Base-by-base conservation (phyloP, 2,329 filamentous ascomycete species). In the Clarireedia monteithiana region DNA sequence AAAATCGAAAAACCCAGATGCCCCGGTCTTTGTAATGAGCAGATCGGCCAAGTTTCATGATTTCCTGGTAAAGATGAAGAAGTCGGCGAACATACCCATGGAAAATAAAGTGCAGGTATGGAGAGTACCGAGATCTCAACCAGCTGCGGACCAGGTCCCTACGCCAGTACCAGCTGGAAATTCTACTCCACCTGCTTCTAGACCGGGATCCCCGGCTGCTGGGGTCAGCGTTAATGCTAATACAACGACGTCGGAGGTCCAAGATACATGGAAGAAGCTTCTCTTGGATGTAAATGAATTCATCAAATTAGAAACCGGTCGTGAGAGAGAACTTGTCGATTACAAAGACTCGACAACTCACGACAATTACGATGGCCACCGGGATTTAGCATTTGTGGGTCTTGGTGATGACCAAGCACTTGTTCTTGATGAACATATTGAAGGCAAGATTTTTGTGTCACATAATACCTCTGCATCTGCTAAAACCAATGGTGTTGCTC, bases 371-470 rank as follows among this genome's bases (percentile, higher is more conserved):
- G 96, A 95, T 62, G 90, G 91, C 14, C 79, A 74, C 23, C 77
- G 82, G 58, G 83, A 81, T 1, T 72, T 96, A 48, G 79, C 81
- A 44, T 74, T 83, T 53, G 79, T 84, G 50, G 84, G 85, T 1
- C 75, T 96, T 23, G 81, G 78, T n/a, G 81, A 83, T 34, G 85
- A 89, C 59, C 83, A 89, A 66, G 82, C 85, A 3, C 78, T 96
- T 50, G 83, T 96, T n/a, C 74, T 97, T 5, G 92, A 97, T 68
- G 90, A 96, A 69, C 78, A 85, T 59, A 76, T 86, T 48, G 78
- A 81, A 12, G 77, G 77, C 49, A 77, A 77, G 17, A 80, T 83
- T 14, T 84, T 76, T 66, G 79, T 88, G 6, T 80, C 79, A 26
- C 82, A 72, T 10, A 77, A 75, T 63, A 69, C 55, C 34, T 51